These are phyloP conservation scores for Hirschfeldia incana DNA, from an alignment of 345 rosid genomes.

Conservation along the genomic window DNA sequence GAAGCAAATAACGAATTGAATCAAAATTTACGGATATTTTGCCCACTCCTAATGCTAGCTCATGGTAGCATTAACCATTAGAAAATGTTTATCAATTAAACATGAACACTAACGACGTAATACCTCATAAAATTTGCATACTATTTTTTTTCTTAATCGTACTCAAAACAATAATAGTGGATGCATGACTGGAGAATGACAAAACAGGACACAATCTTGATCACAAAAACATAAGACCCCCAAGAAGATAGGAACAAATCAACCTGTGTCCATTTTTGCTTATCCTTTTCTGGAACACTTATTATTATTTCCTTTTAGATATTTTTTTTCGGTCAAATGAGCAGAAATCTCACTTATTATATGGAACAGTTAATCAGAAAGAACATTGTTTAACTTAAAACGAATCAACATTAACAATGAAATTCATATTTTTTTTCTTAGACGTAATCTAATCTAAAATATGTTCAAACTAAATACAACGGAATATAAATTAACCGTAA, in stretches of 20 bases:
- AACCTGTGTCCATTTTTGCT: background rate
- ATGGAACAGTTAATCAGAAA: background rate
- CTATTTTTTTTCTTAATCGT: background rate
- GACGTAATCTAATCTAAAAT: background rate
- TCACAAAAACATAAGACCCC: background rate
- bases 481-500: background rate
- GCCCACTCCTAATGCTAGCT: too few relatives aligned
- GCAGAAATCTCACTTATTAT: background rate
- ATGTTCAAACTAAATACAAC: background rate
- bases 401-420: background rate
- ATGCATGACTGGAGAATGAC: background rate
- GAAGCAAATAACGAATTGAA: too few relatives aligned
- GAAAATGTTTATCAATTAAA: background rate
- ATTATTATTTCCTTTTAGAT: too few relatives aligned
- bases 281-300: background rate
- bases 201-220: background rate
- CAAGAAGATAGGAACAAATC: constrained; percentile 8
- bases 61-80: background rate
- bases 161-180: background rate
- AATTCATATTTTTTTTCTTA: background rate
- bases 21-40: too few relatives aligned
- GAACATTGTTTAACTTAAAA: background rate
- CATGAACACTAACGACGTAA: background rate
- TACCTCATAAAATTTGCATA: background rate
- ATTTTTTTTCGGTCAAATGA: background rate